Evolutionary conservation across 2,329 filamentous ascomycete genomes (phyloP).

Genomic region (Hansfordia pulvinata): DNA sequence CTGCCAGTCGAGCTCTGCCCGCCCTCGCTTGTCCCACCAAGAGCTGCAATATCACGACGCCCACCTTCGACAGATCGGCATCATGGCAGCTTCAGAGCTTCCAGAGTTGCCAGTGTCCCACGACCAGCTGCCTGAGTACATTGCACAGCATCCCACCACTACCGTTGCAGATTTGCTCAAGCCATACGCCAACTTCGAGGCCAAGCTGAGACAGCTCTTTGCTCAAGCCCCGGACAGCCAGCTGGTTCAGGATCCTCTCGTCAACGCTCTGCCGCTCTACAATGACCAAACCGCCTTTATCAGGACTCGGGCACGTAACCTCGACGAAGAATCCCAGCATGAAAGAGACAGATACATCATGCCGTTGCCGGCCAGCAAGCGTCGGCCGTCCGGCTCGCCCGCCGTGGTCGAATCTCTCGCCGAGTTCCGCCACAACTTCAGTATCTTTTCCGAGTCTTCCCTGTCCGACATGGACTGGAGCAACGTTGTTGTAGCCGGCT

Average conservation of each 20-base stretch:
- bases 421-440: conserved; percentile 69
- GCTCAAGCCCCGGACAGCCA: conserved; percentile 53
- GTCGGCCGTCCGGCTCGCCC: conserved; percentile 46
- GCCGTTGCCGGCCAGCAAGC: conserved; percentile 45
- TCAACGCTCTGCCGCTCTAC: conserved; percentile 58
- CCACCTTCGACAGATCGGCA: too few species aligned
- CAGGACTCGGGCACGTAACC: conserved; percentile 47
- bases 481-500: conserved; percentile 72
- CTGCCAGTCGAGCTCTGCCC: too few species aligned
- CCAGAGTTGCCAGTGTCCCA: conserved; percentile 32
- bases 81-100: conserved; percentile 23
- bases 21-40: too few species aligned
- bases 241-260: conserved; percentile 36
- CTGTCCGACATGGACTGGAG: conserved; percentile 66
- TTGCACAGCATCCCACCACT: conserved; percentile 37
- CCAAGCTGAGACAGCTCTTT: conserved; percentile 50
- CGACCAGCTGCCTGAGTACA: conserved; percentile 32
- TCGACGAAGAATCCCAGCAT: conserved; percentile 40
- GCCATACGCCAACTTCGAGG: conserved; percentile 57
- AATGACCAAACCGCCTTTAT: conserved; percentile 39
- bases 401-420: conserved; percentile 54
- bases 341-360: conserved; percentile 58
- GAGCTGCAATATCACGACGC: too few species aligned
- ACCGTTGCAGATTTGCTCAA: conserved; percentile 44
- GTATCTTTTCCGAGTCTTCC: conserved; percentile 67